These are phyloP conservation scores for Tetragonia tetragonoides DNA, from an alignment of 148 eudicot species.

Conservation along the genomic window DNA sequence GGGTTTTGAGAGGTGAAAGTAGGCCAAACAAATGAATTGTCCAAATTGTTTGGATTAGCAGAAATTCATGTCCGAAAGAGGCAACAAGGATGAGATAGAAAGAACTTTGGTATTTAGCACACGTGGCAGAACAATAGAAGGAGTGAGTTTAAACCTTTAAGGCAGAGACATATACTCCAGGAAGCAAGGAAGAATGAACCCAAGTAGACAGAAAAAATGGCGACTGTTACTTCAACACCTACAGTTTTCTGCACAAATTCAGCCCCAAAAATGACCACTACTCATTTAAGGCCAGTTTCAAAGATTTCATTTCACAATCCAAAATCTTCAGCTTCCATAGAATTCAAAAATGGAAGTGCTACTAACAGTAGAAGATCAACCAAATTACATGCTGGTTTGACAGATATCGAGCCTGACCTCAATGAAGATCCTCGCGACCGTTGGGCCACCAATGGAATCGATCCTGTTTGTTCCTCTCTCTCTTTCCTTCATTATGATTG, in stretches of 20 bases:
- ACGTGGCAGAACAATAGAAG: background rate
- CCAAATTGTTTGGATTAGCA: too few species aligned
- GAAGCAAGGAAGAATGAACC: too few species aligned
- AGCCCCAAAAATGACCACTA: slow-evolving; percentile 11
- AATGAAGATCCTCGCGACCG: slow-evolving; percentile 80
- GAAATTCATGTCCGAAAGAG: too few species aligned
- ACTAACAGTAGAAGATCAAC: background rate
- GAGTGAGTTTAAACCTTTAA: background rate
- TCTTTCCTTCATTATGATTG: background rate
- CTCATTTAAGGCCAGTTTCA: too few species aligned
- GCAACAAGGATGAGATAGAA: background rate
- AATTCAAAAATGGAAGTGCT: background rate
- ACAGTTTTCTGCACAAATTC: slow-evolving; percentile 13
- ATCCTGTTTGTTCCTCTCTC: slow-evolving; percentile 37
- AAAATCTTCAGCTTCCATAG: slow-evolving; percentile 9
- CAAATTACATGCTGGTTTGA: slow-evolving; percentile 43
- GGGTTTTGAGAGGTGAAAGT: too few species aligned
- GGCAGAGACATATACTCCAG: background rate
- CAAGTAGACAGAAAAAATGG: slow-evolving; percentile 9
- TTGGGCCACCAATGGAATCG: slow-evolving; percentile 64
- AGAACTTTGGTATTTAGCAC: background rate
- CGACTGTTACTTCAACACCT: slow-evolving; percentile 14
- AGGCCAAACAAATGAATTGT: too few species aligned
- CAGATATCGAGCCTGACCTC: slow-evolving; percentile 77
- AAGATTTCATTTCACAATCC: background rate